Percentiles rank a stretch among this genome's conserved stretches.
These are phyloP conservation scores for Hondaea fermentalgiana DNA, from an alignment of 108 stramenopile species.

Conservation along the genomic window DNA sequence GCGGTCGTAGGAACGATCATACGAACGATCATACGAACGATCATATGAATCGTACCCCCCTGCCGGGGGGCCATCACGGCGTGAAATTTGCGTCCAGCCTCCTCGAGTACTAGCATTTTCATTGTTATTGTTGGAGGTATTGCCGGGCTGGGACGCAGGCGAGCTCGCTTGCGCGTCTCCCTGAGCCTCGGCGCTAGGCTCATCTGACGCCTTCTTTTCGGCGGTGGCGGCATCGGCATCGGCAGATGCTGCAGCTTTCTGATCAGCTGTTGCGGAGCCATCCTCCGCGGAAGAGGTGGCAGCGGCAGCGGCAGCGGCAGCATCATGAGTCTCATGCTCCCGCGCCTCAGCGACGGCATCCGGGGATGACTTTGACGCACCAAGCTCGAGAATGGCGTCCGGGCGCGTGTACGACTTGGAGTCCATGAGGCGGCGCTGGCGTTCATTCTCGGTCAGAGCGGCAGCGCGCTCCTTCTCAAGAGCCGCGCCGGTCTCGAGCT, in stretches of 20 bases:
- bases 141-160: neutral
- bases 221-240: neutral
- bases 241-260: neutral
- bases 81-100: no score
- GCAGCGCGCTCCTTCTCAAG: constrained; percentile 1
- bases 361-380: neutral
- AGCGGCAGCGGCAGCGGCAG: no score
- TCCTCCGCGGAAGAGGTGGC: neutral
- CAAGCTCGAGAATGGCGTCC: neutral
- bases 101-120: neutral
- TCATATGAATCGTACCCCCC: neutral
- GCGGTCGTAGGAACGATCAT: neutral
- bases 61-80: no score
- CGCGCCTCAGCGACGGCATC: no score
- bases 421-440: neutral
- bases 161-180: neutral
- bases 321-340: no score
- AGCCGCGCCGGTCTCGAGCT: neutral
- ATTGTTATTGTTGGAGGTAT: neutral
- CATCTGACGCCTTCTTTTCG: neutral
- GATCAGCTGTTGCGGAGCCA: neutral
- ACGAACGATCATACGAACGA: neutral
- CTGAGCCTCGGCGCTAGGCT: neutral
- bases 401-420: neutral
- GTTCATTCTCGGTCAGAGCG: neutral